Conservation (phyloP, 2,329 filamentous ascomycete genomes). For the Fusarium zealandicum region DNA sequence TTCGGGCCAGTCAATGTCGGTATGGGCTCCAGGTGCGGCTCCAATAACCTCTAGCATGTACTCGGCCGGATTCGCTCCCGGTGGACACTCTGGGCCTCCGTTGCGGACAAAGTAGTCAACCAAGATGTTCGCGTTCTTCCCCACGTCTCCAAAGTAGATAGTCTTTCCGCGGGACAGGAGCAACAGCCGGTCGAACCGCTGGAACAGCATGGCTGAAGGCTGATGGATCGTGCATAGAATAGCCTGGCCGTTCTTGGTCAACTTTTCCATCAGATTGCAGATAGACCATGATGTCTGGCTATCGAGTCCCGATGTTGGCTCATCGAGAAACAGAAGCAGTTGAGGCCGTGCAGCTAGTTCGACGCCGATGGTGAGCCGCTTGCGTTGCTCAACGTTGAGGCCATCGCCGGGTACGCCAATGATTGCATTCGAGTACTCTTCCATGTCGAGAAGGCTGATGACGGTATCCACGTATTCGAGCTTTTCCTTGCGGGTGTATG, state of each 20-base stretch:
- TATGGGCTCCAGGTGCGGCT: constrained; percentile 58
- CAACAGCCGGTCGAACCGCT: constrained; percentile 63
- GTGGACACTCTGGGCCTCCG: constrained; percentile 60
- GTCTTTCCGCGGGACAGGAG: constrained; percentile 68
- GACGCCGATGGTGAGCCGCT: constrained; percentile 65
- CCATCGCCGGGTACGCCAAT: constrained; percentile 66
- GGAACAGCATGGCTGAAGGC: constrained; percentile 57
- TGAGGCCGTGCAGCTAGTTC: constrained; percentile 61
- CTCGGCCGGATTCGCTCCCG: constrained; percentile 70
- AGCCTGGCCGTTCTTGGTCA: constrained; percentile 59
- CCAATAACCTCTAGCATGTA: constrained; percentile 65
- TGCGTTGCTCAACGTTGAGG: constrained; percentile 65
- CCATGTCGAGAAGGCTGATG: constrained; percentile 67
- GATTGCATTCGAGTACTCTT: constrained; percentile 67
- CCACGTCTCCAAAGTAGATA: constrained; percentile 72
- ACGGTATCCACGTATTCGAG: constrained; percentile 82
- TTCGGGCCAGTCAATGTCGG: constrained; percentile 49
- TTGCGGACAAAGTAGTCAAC: constrained; percentile 68
- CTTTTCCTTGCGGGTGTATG: constrained; percentile 74
- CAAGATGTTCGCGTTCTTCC: constrained; percentile 60
- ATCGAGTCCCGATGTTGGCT: constrained; percentile 66
- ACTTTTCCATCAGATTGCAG: constrained; percentile 63
- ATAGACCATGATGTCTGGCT: constrained; percentile 68
- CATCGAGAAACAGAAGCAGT: constrained; percentile 65
- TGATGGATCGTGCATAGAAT: constrained; percentile 61